These are phyloP conservation scores for Lactarius deliciosus DNA, from an alignment of 768 basidiomycete genomes.

Conservation along the genomic window DNA sequence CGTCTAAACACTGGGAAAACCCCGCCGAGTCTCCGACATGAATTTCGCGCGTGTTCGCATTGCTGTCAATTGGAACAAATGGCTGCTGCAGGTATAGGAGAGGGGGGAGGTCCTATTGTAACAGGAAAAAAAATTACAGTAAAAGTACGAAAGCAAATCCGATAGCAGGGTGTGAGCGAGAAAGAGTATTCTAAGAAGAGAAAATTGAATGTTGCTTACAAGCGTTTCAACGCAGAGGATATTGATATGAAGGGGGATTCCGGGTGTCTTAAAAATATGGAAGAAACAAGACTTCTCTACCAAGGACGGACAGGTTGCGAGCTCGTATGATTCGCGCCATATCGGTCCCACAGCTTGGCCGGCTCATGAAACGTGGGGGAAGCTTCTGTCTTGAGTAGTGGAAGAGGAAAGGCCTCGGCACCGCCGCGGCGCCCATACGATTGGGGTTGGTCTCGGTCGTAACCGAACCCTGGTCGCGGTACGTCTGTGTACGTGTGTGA, in stretches of 20 bases:
- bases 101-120: not conserved
- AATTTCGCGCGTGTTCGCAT: conserved; percentile 13
- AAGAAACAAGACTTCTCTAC: conserved; percentile 15
- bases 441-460: conserved; percentile 16
- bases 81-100: not conserved
- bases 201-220: not conserved
- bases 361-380: conserved; percentile 4
- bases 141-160: conserved; percentile 10
- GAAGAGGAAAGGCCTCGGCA: conserved; percentile 3
- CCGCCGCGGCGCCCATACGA: conserved; percentile 8
- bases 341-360: conserved; percentile 15
- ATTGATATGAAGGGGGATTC: not conserved
- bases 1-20: conserved; percentile 13
- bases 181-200: conserved; percentile 3
- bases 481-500: conserved; percentile 14
- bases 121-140: conserved; percentile 16
- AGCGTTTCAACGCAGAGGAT: not conserved
- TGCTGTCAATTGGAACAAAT: conserved; percentile 1
- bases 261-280: not conserved
- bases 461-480: conserved; percentile 11
- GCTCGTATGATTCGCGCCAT: conserved; percentile 17
- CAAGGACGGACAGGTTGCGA: conserved; percentile 29
- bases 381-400: conserved; percentile 6
- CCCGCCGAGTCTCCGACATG: conserved; percentile 15
- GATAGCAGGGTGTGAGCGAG: conserved; percentile 8